Evolutionary conservation across 176 grass and related monocot genomes (phyloP), one percentile per base, ranked within the genome.

Genomic region (Oryza glaberrima): DNA sequence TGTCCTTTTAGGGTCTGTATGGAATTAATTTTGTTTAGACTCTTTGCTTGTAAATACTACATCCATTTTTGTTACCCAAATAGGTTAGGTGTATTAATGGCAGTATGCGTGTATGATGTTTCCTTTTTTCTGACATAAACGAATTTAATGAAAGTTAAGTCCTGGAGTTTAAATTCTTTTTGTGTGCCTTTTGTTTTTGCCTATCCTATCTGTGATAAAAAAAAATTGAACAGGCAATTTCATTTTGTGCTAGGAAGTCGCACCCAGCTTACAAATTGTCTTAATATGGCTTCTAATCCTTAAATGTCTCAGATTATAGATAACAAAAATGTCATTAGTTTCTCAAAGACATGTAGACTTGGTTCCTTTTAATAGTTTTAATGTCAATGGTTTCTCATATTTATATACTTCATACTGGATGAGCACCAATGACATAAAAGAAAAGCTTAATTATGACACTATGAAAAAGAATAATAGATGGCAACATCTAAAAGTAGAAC

Each of bases 41-140:
- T 73, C 36, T 71, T 68, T 82, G 5, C 35, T 4, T 77, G 66
- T 81, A 82, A 82, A 78, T 77, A 82, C 66, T 77, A 82, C 66
- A 38, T n/a, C 49, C 44, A 22, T 30, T 36, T 74, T 78, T 16
- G 8, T 72, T 78, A 25, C 45, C 56, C 13, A 73, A 78, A 68
- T 68, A 78, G 20, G 52, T 47, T 73, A 82, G 45, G 52, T 77
- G 34, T 52, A 40, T 77, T n/a, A 23, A 56, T 9, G 32, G 40
- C 3, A 19, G 23, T 66, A 75, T 22, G 17, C 11, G 0, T 20
- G 54, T 46, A 64, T 45, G 28, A 17, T 56, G 41, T 73, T 65
- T 16, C 15, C 19, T 73, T 43, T 63, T 65, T 9, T 58, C 49
- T 23, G 58, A n/a, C 58, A 61, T 10, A 13, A 63, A 63, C 19